Evolutionary conservation across 257 asterid genomes (phyloP).

Genomic region (Solanum chilense): DNA sequence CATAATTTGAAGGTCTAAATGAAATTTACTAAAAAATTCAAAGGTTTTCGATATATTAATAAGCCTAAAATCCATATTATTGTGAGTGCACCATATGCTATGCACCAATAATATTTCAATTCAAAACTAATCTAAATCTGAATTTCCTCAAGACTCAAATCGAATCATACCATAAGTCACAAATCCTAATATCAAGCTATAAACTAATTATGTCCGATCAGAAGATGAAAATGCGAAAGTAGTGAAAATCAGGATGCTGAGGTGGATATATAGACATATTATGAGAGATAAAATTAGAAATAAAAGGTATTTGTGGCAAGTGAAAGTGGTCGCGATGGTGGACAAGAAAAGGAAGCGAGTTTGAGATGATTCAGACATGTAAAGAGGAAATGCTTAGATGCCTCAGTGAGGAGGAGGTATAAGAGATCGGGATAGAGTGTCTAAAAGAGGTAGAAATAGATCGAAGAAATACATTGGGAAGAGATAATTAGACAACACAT

Average conservation of each 20-base stretch:
- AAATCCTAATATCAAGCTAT: not conserved
- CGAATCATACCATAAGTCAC: not conserved
- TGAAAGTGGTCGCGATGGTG: not conserved
- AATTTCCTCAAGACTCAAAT: not conserved
- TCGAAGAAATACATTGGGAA: not conserved
- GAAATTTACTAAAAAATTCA: not conserved
- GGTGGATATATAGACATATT: not conserved
- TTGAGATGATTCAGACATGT: not conserved
- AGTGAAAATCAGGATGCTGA: not conserved
- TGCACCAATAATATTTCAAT: not conserved
- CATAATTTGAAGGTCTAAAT: not conserved
- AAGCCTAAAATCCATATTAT: not conserved
- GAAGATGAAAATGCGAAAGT: not conserved
- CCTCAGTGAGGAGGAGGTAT: not conserved
- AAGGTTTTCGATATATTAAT: not conserved
- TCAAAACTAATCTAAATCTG: not conserved
- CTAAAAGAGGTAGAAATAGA: not conserved
- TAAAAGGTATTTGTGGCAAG: not conserved
- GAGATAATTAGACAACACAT: fast-evolving
- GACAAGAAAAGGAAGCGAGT: not conserved
- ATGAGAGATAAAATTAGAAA: not conserved
- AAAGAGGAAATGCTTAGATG: not conserved
- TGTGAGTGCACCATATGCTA: not conserved
- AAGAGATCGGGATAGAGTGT: not conserved
- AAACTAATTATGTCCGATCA: not conserved